These are phyloP conservation scores for Quercus phellos DNA, from an alignment of 331 rosid species.

Conservation along the genomic window DNA sequence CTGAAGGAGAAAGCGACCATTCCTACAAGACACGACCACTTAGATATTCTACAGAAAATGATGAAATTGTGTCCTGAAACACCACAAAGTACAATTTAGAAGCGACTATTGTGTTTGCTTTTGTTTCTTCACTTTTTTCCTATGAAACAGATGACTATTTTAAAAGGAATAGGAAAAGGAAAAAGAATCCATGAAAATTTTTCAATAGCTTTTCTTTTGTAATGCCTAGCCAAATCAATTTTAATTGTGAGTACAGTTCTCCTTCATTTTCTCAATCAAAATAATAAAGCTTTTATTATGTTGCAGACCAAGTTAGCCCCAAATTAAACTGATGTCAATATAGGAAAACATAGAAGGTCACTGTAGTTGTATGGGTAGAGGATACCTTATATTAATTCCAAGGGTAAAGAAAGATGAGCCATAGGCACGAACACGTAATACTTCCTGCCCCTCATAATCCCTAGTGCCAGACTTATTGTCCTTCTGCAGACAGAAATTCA, in stretches of 20 bases:
- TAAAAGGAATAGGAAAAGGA: neutral
- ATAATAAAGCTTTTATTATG: neutral
- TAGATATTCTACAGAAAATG: slow-evolving; percentile 12
- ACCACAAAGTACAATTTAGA: neutral
- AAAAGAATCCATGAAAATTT: neutral
- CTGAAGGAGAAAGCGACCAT: slow-evolving; percentile 88
- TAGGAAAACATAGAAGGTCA: neutral
- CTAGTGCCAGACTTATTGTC: slow-evolving; percentile 38
- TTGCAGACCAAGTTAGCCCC: neutral
- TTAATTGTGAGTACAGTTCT: neutral
- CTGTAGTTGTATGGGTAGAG: neutral
- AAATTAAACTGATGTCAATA: neutral
- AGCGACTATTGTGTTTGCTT: neutral
- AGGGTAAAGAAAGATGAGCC: slow-evolving; percentile 81
- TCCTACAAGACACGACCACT: slow-evolving; percentile 49
- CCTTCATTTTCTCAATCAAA: neutral
- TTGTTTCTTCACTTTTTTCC: neutral
- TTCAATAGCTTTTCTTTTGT: neutral
- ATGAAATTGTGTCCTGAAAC: neutral
- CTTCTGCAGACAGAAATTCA: slow-evolving; percentile 43
- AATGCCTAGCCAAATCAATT: neutral
- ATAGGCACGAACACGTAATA: slow-evolving; percentile 80
- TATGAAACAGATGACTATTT: neutral
- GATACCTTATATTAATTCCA: slow-evolving; percentile 85
- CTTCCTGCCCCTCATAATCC: slow-evolving; percentile 72